Base-by-base conservation (phyloP, 192 early-diverging fungal genomes). In the Gorgonomyces haynaldii region DNA sequence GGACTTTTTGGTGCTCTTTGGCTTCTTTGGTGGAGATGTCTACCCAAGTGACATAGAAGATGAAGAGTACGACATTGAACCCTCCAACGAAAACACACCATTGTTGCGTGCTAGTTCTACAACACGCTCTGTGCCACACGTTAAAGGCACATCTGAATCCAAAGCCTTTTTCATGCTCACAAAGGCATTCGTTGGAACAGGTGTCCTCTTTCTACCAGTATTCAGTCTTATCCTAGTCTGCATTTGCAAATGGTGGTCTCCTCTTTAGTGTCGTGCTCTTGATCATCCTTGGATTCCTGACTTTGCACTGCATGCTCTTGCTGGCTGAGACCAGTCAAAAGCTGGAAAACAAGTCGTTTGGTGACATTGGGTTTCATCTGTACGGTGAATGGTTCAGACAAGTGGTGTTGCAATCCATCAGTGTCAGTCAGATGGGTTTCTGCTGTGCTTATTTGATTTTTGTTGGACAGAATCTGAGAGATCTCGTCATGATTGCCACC, bases 1-100 rank as follows among this genome's bases (percentile, higher is more conserved):
- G 24, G 93, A 96, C 57, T 94, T 92, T 54, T 72, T 96, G 46
- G 83, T 81, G 17, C 67, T 96, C 52, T 94, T 86, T 45, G 89
- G 88, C 37, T 91, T 87, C 57, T 96, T 91, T 70, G 92, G 85
- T 23, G 92, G 90, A 35, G 92, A 89, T 60, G 87, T 88, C 45
- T 76, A 83, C 45, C 86, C 84, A 15, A 84, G 84, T 25, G 84
- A 86, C 45, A 25, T 49, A 20, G 64, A 67, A 16, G 65, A 69
- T 32, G 64, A 73, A 23, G 66, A 72, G 19, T 42, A 26, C 25
- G 46, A 49, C 4, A 29, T n/a, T 8, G 51, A 30, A 20, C 47
- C 48, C 3, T 15, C 30, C 15, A n/a, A 17, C 5, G 66, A 67
- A 45, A 41, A 16, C n/a, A 35, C 61, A 22, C 65, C 67, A 13